Conservation (phyloP, 164 flowering plant genomes). For the Vitis amurensis region DNA sequence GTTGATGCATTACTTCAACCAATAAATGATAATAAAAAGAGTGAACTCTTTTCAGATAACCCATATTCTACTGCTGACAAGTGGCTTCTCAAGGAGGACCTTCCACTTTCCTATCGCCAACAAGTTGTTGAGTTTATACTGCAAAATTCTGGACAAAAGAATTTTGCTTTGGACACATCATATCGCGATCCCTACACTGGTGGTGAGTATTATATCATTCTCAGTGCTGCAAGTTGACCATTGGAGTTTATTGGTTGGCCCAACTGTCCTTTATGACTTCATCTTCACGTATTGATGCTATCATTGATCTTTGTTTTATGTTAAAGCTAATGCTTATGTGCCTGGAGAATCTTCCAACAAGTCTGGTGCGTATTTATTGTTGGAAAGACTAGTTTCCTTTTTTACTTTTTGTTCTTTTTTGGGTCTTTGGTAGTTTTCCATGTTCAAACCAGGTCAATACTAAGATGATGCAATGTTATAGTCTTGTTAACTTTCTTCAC, state of each 20-base stretch:
- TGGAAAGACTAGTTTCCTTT: background rate
- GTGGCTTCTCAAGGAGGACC: constrained; percentile 95
- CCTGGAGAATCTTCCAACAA: constrained; percentile 71
- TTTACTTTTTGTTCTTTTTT: no score
- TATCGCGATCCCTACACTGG: constrained; percentile 97
- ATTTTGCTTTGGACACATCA: constrained; percentile 61
- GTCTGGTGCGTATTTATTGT: constrained; percentile 42
- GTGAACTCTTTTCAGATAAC: constrained; percentile 53
- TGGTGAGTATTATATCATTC: constrained; percentile 42
- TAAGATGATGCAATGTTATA: background rate
- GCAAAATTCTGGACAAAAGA: constrained; percentile 80
- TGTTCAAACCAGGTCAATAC: background rate
- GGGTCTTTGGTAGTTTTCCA: background rate
- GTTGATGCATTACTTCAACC: background rate
- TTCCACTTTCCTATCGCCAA: constrained; percentile 86
- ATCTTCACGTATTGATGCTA: background rate
- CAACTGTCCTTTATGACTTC: background rate
- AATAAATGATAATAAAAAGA: background rate
- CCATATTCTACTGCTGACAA: constrained; percentile 88
- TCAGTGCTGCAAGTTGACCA: background rate
- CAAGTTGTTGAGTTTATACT: constrained; percentile 94
- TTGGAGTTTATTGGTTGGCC: background rate
- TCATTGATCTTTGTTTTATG: constrained; percentile 5
- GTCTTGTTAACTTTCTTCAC: background rate
- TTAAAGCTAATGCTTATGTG: constrained; percentile 88